These are phyloP conservation scores for Yamadazyma epiphylla DNA, from an alignment of 1,139 yeast species.

Conservation along the genomic window DNA sequence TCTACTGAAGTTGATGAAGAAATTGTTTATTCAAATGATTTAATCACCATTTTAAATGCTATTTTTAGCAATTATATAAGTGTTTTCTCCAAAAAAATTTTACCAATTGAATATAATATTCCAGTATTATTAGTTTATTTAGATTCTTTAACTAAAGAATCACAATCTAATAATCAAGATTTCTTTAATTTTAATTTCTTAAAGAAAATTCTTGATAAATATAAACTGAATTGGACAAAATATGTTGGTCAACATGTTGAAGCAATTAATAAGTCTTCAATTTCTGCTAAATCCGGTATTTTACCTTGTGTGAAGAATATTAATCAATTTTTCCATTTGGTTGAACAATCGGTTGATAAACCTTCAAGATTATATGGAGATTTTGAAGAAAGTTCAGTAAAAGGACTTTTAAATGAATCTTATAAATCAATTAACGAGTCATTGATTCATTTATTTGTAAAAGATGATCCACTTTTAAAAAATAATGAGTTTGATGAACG, in stretches of 20 bases:
- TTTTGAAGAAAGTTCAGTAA: slow-evolving; percentile 20
- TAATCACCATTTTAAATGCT: slow-evolving; percentile 47
- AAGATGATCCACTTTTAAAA: slow-evolving; percentile 44
- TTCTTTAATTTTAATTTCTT: slow-evolving; percentile 51
- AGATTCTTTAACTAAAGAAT: slow-evolving; percentile 34
- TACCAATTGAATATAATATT: slow-evolving; percentile 34
- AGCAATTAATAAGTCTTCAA: slow-evolving; percentile 46
- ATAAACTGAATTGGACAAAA: slow-evolving; percentile 55
- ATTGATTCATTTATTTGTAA: slow-evolving; percentile 31
- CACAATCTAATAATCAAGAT: slow-evolving; percentile 62
- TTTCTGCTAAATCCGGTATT: slow-evolving; percentile 41
- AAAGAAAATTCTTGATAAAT: slow-evolving; percentile 49
- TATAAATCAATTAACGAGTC: slow-evolving; percentile 37
- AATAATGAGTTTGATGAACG: slow-evolving; percentile 51
- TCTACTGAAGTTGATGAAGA: slow-evolving; percentile 15
- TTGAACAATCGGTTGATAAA: slow-evolving; percentile 30
- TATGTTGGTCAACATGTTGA: slow-evolving; percentile 55
- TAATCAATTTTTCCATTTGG: slow-evolving; percentile 28
- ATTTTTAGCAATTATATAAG: slow-evolving; percentile 52
- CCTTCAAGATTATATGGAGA: slow-evolving; percentile 16
- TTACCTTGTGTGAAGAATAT: slow-evolving; percentile 32
- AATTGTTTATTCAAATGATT: slow-evolving; percentile 47
- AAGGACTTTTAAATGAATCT: slow-evolving; percentile 36
- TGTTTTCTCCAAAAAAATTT: slow-evolving; percentile 31
- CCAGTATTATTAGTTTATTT: slow-evolving; percentile 38